A percentile compares a stretch with the other conserved stretches of the same genome.
These are phyloP conservation scores for Lactarius hatsudake DNA, from an alignment of 768 basidiomycete species.

Conservation along the genomic window DNA sequence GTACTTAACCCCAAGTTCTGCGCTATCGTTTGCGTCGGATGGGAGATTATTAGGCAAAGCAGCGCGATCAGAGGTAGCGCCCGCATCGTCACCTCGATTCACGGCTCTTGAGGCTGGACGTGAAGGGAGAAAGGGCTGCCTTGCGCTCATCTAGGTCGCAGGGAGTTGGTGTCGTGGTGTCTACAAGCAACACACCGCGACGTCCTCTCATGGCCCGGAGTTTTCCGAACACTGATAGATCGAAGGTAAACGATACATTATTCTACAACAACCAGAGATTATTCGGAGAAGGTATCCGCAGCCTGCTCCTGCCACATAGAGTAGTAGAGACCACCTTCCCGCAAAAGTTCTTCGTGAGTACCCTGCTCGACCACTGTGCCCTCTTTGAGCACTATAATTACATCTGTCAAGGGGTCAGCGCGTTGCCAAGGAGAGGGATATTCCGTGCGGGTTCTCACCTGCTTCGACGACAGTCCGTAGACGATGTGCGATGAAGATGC, in stretches of 20 bases:
- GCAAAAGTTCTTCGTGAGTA: conserved; percentile 84
- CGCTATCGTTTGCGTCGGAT: not conserved
- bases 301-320: conserved; percentile 84
- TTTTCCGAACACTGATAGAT: not conserved
- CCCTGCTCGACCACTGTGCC: conserved; percentile 91
- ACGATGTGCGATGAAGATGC: conserved; percentile 95
- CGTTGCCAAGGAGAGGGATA: not conserved
- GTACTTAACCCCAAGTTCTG: not conserved
- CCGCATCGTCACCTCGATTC: conserved; percentile 4
- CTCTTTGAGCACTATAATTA: conserved; percentile 92
- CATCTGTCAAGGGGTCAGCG: conserved; percentile 45
- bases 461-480: conserved; percentile 87
- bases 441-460: conserved; percentile 45
- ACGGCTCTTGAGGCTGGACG: conserved; percentile 19
- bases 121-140: conserved; percentile 23
- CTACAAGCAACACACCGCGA: not conserved
- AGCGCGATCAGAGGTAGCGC: not conserved
- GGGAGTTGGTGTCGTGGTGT: not conserved
- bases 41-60: not conserved
- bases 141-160: conserved; percentile 16
- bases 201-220: not conserved
- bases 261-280: conserved; percentile 18
- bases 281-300: conserved; percentile 29
- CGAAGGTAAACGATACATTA: not conserved
- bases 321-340: conserved; percentile 64